A percentile compares a stretch with the other conserved stretches of the same genome.
Conservation (phyloP, 768 basidiomycete genomes). For the Tylopilus balloui region DNA sequence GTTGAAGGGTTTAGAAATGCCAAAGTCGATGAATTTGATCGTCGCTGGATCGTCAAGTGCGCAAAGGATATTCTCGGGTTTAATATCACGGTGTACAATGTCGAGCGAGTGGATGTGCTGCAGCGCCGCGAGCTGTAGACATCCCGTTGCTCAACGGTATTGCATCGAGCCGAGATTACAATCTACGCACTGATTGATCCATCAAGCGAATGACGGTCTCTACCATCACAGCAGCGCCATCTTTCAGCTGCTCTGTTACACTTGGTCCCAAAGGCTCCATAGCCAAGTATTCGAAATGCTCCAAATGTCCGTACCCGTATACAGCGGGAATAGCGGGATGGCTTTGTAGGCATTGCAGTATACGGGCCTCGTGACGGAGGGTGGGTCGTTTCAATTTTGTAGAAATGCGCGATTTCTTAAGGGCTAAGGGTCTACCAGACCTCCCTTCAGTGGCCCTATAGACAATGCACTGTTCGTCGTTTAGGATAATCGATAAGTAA, state of each 20-base stretch:
- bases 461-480: background rate
- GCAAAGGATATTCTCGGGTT: conserved; percentile 3
- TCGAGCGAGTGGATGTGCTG: background rate
- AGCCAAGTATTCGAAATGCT: conserved; percentile 1
- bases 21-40: conserved; percentile 3
- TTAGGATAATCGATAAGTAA: background rate
- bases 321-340: background rate
- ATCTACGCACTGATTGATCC: background rate
- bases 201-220: background rate
- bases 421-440: background rate
- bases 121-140: background rate
- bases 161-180: background rate
- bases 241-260: background rate
- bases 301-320: background rate
- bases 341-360: background rate
- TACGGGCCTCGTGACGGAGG: background rate
- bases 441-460: conserved; percentile 1
- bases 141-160: background rate
- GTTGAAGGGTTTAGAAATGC: conserved; percentile 1
- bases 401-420: background rate
- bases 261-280: background rate
- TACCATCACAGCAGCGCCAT: background rate
- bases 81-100: conserved; percentile 2
- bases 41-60: background rate
- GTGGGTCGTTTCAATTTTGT: background rate